Evolutionary conservation across 2,329 filamentous ascomycete species (phyloP).

Genomic region (Talaromyces sp.): DNA sequence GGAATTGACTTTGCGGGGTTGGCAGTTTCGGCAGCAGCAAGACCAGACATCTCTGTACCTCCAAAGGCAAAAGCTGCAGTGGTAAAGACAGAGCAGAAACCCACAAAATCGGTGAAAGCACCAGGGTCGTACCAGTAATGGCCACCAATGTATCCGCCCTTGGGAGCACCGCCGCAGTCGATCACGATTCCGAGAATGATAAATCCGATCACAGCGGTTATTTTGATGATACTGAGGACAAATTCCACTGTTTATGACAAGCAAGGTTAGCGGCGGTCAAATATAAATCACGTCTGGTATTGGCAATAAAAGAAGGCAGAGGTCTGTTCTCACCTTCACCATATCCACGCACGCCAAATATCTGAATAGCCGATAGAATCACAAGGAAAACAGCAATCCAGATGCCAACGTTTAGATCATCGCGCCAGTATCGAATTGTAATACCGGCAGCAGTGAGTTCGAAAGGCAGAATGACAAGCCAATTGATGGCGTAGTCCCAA

Average conservation of each 20-base stretch:
- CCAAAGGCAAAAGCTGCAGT: slow-evolving; percentile 57
- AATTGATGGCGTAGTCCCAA: slow-evolving; percentile 70
- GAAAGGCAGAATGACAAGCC: slow-evolving; percentile 75
- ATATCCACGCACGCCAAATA: slow-evolving; percentile 55
- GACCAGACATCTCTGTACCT: slow-evolving; percentile 53
- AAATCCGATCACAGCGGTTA: slow-evolving; percentile 58
- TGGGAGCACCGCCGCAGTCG: slow-evolving; percentile 43
- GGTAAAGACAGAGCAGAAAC: slow-evolving; percentile 57
- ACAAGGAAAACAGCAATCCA: slow-evolving; percentile 58
- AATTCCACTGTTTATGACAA: slow-evolving; percentile 50
- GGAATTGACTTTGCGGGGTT: slow-evolving; percentile 52
- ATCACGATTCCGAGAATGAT: slow-evolving; percentile 74
- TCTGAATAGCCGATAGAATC: slow-evolving; percentile 49
- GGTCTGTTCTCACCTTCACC: slow-evolving; percentile 23
- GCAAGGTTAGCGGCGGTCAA: neutral
- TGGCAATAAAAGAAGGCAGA: neutral
- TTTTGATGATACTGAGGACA: slow-evolving; percentile 55
- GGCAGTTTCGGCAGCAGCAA: slow-evolving; percentile 52
- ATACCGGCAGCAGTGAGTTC: slow-evolving; percentile 63
- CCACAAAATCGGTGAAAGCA: slow-evolving; percentile 48
- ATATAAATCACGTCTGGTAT: no score
- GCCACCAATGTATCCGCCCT: slow-evolving; percentile 40
- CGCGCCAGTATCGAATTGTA: slow-evolving; percentile 53
- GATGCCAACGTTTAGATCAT: slow-evolving; percentile 51
- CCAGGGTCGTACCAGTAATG: slow-evolving; percentile 35